Conservation (phyloP, 495 filamentous ascomycete species). For the Podospora anserina region DNA sequence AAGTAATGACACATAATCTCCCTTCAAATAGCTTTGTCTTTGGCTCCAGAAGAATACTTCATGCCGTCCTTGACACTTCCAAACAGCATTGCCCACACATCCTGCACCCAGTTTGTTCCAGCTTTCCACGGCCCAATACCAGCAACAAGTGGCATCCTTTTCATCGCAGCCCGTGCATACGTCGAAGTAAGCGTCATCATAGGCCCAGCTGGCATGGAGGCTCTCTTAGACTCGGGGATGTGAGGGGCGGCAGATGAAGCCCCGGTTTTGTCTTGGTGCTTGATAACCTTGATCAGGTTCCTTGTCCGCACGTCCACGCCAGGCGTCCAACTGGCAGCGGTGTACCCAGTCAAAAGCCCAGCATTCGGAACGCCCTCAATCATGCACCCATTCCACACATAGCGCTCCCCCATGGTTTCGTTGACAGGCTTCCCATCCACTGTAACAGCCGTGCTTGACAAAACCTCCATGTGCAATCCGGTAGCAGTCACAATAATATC, state of each 20-base stretch:
- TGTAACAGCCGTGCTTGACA: slow-evolving; percentile 46
- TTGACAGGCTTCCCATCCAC: slow-evolving; percentile 56
- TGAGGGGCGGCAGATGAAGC: slow-evolving; percentile 32
- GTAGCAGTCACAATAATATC: slow-evolving; percentile 78
- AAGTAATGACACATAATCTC: not conserved
- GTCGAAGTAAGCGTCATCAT: slow-evolving; percentile 30
- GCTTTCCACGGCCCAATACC: slow-evolving; percentile 36
- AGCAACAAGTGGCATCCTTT: slow-evolving; percentile 33
- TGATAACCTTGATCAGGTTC: slow-evolving; percentile 38
- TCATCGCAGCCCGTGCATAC: slow-evolving; percentile 31
- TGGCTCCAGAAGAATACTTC: slow-evolving; percentile 21
- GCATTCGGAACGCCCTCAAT: slow-evolving; percentile 41
- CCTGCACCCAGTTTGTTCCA: slow-evolving; percentile 31
- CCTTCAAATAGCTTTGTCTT: slow-evolving; percentile 17
- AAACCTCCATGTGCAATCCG: slow-evolving; percentile 58
- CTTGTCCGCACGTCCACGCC: slow-evolving; percentile 37
- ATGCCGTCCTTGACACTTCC: slow-evolving; percentile 33
- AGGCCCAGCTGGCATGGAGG: slow-evolving; percentile 21
- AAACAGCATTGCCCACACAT: slow-evolving; percentile 28
- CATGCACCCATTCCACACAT: slow-evolving; percentile 52
- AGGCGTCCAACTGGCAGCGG: slow-evolving; percentile 57
- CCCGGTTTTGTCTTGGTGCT: slow-evolving; percentile 35
- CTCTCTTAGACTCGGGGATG: slow-evolving; percentile 20
- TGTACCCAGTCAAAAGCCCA: slow-evolving; percentile 43
- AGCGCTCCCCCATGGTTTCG: slow-evolving; percentile 52